Evolutionary conservation across 805 yeast genomes (phyloP), one percentile per base, ranked within the genome.

Genomic region (Tetrapisispora pingtungensis): DNA sequence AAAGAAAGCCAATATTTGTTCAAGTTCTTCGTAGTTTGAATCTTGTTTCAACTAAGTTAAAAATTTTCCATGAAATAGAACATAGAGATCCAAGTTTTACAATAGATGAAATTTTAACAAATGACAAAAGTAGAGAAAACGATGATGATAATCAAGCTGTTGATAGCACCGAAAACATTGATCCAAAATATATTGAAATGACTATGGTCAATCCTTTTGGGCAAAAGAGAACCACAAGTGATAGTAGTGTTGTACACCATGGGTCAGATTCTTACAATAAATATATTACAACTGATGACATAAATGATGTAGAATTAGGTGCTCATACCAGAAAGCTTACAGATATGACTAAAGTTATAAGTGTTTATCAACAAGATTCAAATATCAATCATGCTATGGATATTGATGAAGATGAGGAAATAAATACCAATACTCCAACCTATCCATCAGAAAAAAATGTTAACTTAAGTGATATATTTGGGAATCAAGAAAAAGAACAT

Each of bases 161-260:
- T 10, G 45, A 30, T 12, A 44, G 24, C 10, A 40, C 33, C 7
- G 48, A 41, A n/a, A 40, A 24, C 2, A 39, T 44, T 12, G 54
- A 49, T 3, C 27, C 35, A 10, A 53, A 41, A 32, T 54, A 46
- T 27, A 46, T 59, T 50, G 65, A 62, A 42, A 58, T 62, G 61
- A 62, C 67, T 1, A 62, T 61, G 66, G 61, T 62, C 4, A 59
- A 61, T 34, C 65, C 65, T 7, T 54, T 55, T 37, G 50, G 48
- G 5, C 49, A 48, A 22, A 50, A 49, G 27, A 40, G 55, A 27
- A 33, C 52, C 8, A 26, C 47, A 4, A 54, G 57, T 40, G 49
- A 49, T 24, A 48, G 49, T 32, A 57, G 60, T 36, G 61, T 57
- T 3, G 43, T 58, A n/a, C 53, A 52, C 33, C 56, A 56, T 33